phyloP scores from a whole-genome alignment of 208 protist genomes.

The Zelonia costaricensis region DNA sequence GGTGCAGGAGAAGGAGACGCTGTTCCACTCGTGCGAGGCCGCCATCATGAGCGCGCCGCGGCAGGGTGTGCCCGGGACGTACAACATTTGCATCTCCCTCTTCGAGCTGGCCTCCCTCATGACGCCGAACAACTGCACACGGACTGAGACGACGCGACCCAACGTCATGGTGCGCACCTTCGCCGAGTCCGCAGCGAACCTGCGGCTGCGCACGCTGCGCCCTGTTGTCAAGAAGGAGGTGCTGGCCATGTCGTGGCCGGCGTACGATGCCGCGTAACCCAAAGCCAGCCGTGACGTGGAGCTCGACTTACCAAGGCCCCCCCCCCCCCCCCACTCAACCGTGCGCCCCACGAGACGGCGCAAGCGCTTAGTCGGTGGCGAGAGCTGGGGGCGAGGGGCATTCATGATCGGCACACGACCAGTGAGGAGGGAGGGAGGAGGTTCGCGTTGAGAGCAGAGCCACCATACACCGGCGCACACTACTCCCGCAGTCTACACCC shows the following conservation, averaged over 20 bases:
- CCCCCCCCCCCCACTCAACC: no score
- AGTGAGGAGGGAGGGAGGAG: no score
- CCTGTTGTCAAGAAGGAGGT: constrained; percentile 25
- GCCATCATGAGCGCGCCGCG: constrained; percentile 37
- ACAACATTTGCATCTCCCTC: constrained; percentile 48
- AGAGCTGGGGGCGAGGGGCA: no score
- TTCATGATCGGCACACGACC: no score
- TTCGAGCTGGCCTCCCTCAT: constrained; percentile 54
- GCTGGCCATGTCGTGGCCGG: constrained; percentile 26
- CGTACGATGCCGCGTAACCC: constrained; percentile 12
- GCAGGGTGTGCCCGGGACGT: constrained; percentile 53
- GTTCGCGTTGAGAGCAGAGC: no score
- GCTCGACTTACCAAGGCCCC: no score
- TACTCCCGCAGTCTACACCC: no score
- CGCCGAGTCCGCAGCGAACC: constrained; percentile 28
- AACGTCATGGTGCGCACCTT: constrained; percentile 35
- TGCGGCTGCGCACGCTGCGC: constrained; percentile 33
- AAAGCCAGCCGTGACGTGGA: no score
- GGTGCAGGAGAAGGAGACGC: constrained; percentile 6
- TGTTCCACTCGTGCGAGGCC: constrained; percentile 17
- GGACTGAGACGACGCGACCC: constrained; percentile 13
- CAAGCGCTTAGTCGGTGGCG: no score
- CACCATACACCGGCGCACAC: no score
- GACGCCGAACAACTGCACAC: constrained; percentile 28
- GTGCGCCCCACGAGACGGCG: no score